These are phyloP conservation scores for Ophiocordyceps robertsii DNA, from an alignment of 2,329 filamentous ascomycete species.

Conservation along the genomic window DNA sequence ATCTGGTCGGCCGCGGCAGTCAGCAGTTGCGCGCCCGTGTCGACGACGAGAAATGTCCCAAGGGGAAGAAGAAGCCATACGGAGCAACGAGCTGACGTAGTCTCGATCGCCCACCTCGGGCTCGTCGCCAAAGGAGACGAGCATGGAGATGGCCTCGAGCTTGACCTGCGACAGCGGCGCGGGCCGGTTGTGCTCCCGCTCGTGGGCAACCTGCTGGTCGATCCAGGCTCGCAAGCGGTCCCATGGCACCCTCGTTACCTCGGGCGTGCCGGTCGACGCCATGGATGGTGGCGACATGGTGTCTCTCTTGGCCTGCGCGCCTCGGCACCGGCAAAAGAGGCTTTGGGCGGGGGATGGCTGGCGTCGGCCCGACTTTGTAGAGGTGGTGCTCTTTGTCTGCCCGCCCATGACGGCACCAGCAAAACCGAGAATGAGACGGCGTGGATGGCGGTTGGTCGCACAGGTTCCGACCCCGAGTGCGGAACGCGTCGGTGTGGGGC, in stretches of 20 bases:
- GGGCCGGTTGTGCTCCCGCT: slow-evolving; percentile 15
- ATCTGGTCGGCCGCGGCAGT: slow-evolving; percentile 3
- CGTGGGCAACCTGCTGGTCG: slow-evolving; percentile 22
- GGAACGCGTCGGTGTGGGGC: no score
- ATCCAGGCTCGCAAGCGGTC: slow-evolving; percentile 25
- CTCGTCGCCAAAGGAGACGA: slow-evolving; percentile 19
- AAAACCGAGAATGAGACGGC: no score
- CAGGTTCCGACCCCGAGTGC: no score
- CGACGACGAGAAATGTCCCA: background rate
- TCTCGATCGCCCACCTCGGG: slow-evolving; percentile 12
- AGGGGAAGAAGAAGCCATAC: slow-evolving; percentile 8
- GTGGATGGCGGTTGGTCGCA: background rate
- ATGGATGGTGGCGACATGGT: background rate
- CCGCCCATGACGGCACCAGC: no score
- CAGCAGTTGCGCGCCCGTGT: background rate
- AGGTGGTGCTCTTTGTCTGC: no score
- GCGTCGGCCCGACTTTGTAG: no score
- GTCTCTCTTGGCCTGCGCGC: no score
- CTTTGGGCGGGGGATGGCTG: no score
- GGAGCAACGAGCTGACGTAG: slow-evolving; percentile 15
- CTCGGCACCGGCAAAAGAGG: no score
- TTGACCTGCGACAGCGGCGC: slow-evolving; percentile 24
- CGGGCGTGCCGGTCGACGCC: background rate
- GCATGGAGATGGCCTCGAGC: slow-evolving; percentile 23
- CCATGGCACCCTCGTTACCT: slow-evolving; percentile 13